Evolutionary conservation across 768 basidiomycete species (phyloP), one percentile per base, ranked within the genome.

Genomic region (Tricholoma terreum): DNA sequence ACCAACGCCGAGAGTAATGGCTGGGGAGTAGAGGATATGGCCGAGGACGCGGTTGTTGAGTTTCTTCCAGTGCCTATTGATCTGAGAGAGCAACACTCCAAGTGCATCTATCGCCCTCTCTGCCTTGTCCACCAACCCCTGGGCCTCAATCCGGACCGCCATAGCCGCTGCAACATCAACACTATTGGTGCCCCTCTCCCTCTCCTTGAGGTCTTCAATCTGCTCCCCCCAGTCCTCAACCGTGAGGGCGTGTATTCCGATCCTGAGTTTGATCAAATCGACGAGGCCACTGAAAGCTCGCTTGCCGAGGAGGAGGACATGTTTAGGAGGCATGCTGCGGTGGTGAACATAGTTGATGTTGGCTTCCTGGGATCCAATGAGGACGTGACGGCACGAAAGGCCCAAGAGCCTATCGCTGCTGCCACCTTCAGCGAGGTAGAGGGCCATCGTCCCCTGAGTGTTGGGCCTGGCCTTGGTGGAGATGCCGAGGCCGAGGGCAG

Each of bases 351-450:
- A 71, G 48, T 65, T 62, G 42, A 60, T 27, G 64, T 73, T 72
- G 65, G 54, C 59, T 56, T 66, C 65, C 24, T 63, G 57, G 14
- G 67, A 50, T 36, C 67, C 59, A 46, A 63, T 42, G 51, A 72
- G 62, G 54, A 71, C 67, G 30, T 72, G 72, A 38, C 66, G 69
- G 60, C 68, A 68, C 27, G 70, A 60, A 58, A 73, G 63, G 24
- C 64, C 65, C 55, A 71, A 66, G 52, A 66, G 59, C 6, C 50
- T 67, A 45, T 66, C 55, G 60, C 67, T 72, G 58, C 53, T 55
- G 42, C 67, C 68, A 65, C 68, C 73, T 63, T 73, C 65, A 15
- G 66, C 54, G 55, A 76, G 65, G 66, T 74, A 76, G 61, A 75
- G 59, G 54, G 62, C 69, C 59, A 59, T 24, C 46, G 52, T 54